A percentile compares a stretch with the other conserved stretches of the same genome.
These are phyloP conservation scores for Ascoidea asiatica DNA, from an alignment of 805 yeast species.

Conservation along the genomic window DNA sequence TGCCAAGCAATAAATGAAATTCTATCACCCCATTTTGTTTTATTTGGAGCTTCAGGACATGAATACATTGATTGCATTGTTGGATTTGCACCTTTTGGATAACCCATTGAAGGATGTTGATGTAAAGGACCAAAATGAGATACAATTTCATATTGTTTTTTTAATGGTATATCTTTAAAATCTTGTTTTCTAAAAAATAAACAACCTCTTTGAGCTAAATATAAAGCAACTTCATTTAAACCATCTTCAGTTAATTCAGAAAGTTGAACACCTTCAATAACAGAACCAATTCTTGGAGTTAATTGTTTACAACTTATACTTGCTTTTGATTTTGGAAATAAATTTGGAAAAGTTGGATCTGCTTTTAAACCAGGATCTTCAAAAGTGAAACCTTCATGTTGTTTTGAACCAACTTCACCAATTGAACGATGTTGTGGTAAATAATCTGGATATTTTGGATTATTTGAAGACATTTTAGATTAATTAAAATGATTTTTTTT, in stretches of 20 bases:
- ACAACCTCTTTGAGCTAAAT: conserved; percentile 59
- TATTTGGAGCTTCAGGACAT: conserved; percentile 21
- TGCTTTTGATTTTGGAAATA: conserved; percentile 26
- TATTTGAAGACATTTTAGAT: no score
- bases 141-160: conserved; percentile 36
- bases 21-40: conserved; percentile 16
- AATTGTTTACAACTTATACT: conserved; percentile 23
- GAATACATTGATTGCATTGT: conserved; percentile 53
- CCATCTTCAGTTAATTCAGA: conserved; percentile 37
- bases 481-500: no score
- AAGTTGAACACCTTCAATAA: conserved; percentile 45
- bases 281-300: conserved; percentile 63
- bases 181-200: conserved; percentile 57
- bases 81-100: conserved; percentile 43
- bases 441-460: no score
- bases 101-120: conserved; percentile 64
- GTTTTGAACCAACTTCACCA: no score
- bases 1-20: conserved; percentile 35
- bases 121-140: conserved; percentile 57
- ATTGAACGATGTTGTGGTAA: no score
- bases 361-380: conserved; percentile 55
- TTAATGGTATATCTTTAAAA: conserved; percentile 39
- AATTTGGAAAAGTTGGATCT: conserved; percentile 38
- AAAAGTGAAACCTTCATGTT: conserved; percentile 42
- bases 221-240: conserved; percentile 56